Percentiles rank a stretch among this genome's conserved stretches.
Conservation (phyloP, 805 yeast species). For the Candida mattraensis region DNA sequence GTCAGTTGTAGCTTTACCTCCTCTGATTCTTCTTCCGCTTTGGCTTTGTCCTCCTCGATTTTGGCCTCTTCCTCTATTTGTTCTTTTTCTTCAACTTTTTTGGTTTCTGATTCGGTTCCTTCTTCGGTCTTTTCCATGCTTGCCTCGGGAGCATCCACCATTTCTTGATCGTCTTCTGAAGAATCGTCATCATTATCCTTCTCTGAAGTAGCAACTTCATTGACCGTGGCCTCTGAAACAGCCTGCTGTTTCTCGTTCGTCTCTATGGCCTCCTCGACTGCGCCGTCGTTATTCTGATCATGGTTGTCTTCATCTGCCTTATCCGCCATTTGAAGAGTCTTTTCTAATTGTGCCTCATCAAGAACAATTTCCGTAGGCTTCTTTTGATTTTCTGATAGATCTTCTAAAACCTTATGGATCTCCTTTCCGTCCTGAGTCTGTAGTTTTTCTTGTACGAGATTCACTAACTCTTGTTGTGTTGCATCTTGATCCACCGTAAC, state of each 20-base stretch:
- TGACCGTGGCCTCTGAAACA: neutral
- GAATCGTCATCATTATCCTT: constrained; percentile 4
- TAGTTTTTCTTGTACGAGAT: constrained; percentile 8
- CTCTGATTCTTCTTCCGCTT: constrained; percentile 7
- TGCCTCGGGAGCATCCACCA: constrained; percentile 7
- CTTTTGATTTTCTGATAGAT: constrained; percentile 6
- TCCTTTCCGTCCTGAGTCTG: constrained; percentile 12
- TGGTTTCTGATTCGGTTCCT: constrained; percentile 7
- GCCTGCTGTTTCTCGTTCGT: constrained; percentile 1
- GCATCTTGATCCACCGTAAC: constrained; percentile 12
- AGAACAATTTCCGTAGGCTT: constrained; percentile 4
- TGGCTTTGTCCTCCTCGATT: constrained; percentile 5
- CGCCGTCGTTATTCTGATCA: too few relatives aligned
- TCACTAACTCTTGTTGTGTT: constrained; percentile 4
- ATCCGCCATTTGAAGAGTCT: constrained; percentile 8
- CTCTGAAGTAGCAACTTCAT: too few relatives aligned
- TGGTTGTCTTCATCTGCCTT: too few relatives aligned
- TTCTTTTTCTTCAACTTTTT: constrained; percentile 1
- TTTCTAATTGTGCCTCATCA: constrained; percentile 6
- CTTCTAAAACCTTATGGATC: constrained; percentile 4
- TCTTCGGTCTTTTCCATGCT: constrained; percentile 9
- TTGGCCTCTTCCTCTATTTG: constrained; percentile 1
- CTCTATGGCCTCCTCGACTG: neutral
- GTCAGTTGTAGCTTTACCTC: constrained; percentile 1
- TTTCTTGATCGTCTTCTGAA: constrained; percentile 6